Evolutionary conservation across 345 rosid genomes (phyloP).

Genomic region (Pugionium cornutum): DNA sequence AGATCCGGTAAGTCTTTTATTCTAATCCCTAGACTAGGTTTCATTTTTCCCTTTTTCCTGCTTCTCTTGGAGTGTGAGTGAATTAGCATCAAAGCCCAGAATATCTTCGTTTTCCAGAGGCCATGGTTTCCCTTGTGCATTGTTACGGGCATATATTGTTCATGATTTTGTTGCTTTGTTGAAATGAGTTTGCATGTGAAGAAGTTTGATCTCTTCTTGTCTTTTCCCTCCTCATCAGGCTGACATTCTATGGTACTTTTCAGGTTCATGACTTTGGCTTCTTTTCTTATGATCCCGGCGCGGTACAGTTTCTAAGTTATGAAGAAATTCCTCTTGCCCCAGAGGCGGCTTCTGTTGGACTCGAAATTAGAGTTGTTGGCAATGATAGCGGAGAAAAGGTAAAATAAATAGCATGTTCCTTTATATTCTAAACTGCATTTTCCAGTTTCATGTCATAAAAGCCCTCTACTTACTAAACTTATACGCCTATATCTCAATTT

Average conservation of each 20-base stretch:
- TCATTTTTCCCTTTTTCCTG: neutral
- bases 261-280: constrained; percentile 99
- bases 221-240: constrained; percentile 16
- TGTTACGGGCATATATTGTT: neutral
- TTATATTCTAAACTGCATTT: neutral
- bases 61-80: constrained; percentile 5
- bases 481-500: neutral
- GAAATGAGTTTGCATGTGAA: constrained; percentile 18
- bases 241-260: constrained; percentile 32
- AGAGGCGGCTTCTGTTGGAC: constrained; percentile 89
- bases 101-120: constrained; percentile 3
- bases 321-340: constrained; percentile 98
- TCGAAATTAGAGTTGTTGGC: constrained; percentile 94
- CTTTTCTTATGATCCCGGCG: constrained; percentile 79
- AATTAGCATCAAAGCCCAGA: neutral
- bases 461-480: constrained; percentile 1
- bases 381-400: constrained; percentile 99
- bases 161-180: neutral
- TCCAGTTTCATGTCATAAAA: neutral
- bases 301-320: constrained; percentile 71
- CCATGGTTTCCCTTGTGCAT: constrained; percentile 5
- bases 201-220: neutral
- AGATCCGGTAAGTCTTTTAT: constrained; percentile 69
- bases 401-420: constrained; percentile 26
- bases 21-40: neutral